phyloP scores from a whole-genome alignment of 768 basidiomycete genomes.

The button mushroom (Agaricus bisporus) region DNA sequence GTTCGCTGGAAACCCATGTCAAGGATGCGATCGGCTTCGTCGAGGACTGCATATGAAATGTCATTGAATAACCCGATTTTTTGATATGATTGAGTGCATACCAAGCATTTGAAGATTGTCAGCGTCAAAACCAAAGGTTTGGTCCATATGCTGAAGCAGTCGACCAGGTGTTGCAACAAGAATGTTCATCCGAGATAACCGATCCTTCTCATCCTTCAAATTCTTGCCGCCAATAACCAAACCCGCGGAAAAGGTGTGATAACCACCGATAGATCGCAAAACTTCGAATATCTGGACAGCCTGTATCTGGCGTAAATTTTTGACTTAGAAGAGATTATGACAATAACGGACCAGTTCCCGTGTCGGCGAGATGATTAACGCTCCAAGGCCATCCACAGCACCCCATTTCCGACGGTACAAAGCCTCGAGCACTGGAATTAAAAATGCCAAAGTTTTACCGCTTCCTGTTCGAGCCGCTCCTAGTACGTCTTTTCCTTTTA shows the following conservation, averaged over 20 bases:
- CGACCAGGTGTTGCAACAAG: constrained; percentile 97
- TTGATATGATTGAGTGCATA: constrained; percentile 28
- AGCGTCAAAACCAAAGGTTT: constrained; percentile 91
- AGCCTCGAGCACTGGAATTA: constrained; percentile 89
- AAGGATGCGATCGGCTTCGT: constrained; percentile 94
- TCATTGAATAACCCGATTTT: too few species aligned
- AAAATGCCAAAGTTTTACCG: constrained; percentile 94
- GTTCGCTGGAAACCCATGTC: constrained; percentile 95
- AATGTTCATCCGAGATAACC: constrained; percentile 92
- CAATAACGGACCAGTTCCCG: constrained; percentile 69
- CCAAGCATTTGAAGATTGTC: constrained; percentile 89
- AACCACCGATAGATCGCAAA: constrained; percentile 85
- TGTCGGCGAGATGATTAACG: constrained; percentile 90
- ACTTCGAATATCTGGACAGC: constrained; percentile 99
- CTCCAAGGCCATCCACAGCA: constrained; percentile 85
- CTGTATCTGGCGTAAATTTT: constrained; percentile 28
- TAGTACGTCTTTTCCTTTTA: constrained; percentile 94
- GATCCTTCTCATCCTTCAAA: constrained; percentile 85
- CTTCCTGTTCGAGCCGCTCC: constrained; percentile 95
- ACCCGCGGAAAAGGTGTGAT: constrained; percentile 90
- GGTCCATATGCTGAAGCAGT: constrained; percentile 95
- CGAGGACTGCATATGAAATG: constrained; percentile 56
- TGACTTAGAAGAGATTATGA: neutral
- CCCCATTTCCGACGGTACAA: constrained; percentile 92
- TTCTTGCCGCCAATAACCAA: constrained; percentile 96